phyloP scores from a whole-genome alignment of 208 protist genomes.

The Crithidia sp. region DNA sequence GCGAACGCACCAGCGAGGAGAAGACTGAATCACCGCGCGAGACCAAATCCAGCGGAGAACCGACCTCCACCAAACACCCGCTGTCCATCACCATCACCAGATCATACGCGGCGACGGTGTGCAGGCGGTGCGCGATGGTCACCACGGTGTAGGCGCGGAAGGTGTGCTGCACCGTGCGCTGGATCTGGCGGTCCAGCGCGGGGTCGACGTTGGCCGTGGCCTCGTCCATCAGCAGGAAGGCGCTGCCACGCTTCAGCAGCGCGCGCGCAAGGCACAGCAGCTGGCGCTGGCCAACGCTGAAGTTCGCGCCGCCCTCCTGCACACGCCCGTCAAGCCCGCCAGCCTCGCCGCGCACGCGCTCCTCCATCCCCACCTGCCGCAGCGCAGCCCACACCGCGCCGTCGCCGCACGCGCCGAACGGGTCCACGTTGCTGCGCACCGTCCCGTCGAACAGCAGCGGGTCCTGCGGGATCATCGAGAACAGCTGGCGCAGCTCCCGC shows the following conservation, averaged over 20 bases:
- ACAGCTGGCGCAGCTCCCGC: constrained; percentile 61
- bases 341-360: constrained; percentile 29
- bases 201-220: constrained; percentile 74
- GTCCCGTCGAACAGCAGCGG: constrained; percentile 85
- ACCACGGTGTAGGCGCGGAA: constrained; percentile 70
- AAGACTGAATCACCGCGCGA: constrained; percentile 3
- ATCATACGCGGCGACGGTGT: constrained; percentile 74
- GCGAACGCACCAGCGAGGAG: background rate
- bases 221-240: constrained; percentile 83
- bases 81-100: constrained; percentile 64
- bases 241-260: constrained; percentile 56
- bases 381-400: constrained; percentile 56
- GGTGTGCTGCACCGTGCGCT: constrained; percentile 45
- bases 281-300: constrained; percentile 80
- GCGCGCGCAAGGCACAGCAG: constrained; percentile 76
- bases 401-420: constrained; percentile 45
- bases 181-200: constrained; percentile 56
- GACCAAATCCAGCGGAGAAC: constrained; percentile 14
- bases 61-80: constrained; percentile 34
- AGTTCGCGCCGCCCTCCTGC: constrained; percentile 67
- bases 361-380: constrained; percentile 50
- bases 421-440: constrained; percentile 80
- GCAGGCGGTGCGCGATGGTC: constrained; percentile 72
- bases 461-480: constrained; percentile 88
- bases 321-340: constrained; percentile 46